Percentiles rank a stretch among this genome's conserved stretches.
Evolutionary conservation across 169 alveolate species (phyloP).

Genomic region (Plasmodium fragile): DNA sequence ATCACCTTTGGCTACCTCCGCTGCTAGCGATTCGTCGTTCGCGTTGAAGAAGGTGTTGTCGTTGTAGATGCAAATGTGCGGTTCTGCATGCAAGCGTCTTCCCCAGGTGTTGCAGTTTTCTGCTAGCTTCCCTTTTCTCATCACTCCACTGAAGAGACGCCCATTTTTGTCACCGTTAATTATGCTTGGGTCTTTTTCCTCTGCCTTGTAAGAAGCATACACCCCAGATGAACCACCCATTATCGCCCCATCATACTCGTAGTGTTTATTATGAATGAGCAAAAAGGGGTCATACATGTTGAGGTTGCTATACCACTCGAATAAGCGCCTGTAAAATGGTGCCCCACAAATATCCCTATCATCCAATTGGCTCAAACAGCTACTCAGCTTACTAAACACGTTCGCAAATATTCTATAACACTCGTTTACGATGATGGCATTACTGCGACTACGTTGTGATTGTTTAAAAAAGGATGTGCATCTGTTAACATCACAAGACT

Average conservation of each 20-base stretch:
- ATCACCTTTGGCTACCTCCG: slow-evolving; percentile 26
- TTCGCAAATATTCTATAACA: slow-evolving; percentile 6
- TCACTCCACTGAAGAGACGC: neutral
- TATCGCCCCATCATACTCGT: neutral
- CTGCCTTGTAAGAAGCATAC: neutral
- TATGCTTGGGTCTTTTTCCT: neutral
- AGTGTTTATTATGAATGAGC: slow-evolving; percentile 1
- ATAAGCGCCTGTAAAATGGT: neutral
- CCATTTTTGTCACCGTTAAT: neutral
- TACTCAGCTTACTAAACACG: neutral
- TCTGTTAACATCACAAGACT: neutral
- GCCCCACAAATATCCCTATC: neutral
- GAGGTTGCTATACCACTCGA: slow-evolving; percentile 51
- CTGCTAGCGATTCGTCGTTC: neutral
- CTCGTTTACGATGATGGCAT: slow-evolving; percentile 13
- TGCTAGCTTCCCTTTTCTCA: neutral
- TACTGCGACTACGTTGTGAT: neutral
- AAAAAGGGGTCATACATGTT: slow-evolving; percentile 39
- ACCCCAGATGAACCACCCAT: neutral
- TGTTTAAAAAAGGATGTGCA: neutral
- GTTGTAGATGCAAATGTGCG: slow-evolving; percentile 47
- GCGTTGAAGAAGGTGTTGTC: slow-evolving; percentile 28
- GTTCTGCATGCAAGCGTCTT: neutral
- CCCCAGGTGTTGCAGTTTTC: neutral
- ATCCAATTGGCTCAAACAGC: neutral